phyloP scores from a whole-genome alignment of 257 asterid genomes.

The Parsonsia alboflavescens region DNA sequence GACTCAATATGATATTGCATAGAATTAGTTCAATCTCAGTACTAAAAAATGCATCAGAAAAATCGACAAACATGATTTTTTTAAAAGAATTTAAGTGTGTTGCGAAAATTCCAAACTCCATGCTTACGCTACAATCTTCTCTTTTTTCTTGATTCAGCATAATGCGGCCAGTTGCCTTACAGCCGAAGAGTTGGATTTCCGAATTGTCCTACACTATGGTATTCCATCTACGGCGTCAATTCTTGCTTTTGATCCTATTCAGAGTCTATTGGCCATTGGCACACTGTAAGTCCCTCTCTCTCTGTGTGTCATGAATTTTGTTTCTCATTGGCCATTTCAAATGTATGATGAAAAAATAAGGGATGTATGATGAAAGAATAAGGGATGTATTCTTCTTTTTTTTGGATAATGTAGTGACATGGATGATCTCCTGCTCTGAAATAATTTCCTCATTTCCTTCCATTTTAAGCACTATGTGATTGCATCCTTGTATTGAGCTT shows the following conservation, averaged over 20 bases:
- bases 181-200: slow-evolving; percentile 56
- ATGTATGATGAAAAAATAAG: neutral
- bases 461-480: neutral
- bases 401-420: neutral
- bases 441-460: neutral
- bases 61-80: neutral
- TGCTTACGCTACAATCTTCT: neutral
- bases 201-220: slow-evolving; percentile 70
- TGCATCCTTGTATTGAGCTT: neutral
- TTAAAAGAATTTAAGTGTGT: neutral
- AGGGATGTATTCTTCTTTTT: neutral
- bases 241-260: slow-evolving; percentile 83
- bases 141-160: slow-evolving; percentile 33
- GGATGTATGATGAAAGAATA: neutral
- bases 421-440: neutral
- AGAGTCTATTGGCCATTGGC: slow-evolving; percentile 75
- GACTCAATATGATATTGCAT: neutral
- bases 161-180: slow-evolving; percentile 36
- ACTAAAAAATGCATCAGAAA: no score
- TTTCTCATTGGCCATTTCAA: slow-evolving; percentile 1
- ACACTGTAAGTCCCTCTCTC: slow-evolving; percentile 51
- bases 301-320: neutral
- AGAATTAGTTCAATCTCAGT: neutral
- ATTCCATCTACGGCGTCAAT: slow-evolving; percentile 76
- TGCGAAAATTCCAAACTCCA: neutral